Conservation (phyloP, 2,329 filamentous ascomycete species). For the Tolypocladium album region DNA sequence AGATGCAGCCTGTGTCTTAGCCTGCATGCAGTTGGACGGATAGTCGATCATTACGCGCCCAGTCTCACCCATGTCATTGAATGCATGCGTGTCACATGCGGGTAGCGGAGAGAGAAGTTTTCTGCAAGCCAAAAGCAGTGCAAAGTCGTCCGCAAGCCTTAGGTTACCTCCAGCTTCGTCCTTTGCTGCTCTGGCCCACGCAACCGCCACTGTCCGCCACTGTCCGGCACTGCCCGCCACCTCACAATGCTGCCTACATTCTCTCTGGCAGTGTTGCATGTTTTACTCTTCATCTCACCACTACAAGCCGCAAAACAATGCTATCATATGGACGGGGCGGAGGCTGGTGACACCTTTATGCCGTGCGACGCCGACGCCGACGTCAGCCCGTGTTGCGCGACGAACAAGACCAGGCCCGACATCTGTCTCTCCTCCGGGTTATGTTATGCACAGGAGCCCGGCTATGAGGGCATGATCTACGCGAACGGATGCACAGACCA, state of each 20-base stretch:
- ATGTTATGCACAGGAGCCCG: constrained; percentile 8
- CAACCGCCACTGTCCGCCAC: background rate
- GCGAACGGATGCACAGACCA: constrained; percentile 11
- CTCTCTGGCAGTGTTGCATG: background rate
- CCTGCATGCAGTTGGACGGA: background rate
- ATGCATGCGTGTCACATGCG: background rate
- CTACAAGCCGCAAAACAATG: constrained; percentile 21
- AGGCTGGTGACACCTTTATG: background rate
- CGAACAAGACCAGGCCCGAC: constrained; percentile 7
- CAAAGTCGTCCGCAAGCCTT: background rate
- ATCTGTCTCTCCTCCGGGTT: constrained; percentile 11
- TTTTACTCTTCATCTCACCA: background rate
- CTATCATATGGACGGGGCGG: constrained; percentile 6
- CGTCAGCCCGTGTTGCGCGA: constrained; percentile 10
- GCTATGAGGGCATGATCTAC: constrained; percentile 8
- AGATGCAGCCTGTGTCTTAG: background rate
- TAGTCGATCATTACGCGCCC: background rate
- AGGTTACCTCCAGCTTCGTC: background rate
- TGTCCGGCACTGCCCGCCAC: background rate
- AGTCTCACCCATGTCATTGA: background rate
- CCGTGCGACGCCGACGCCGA: constrained; percentile 9
- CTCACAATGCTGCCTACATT: background rate
- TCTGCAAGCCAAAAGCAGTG: background rate
- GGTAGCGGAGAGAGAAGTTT: background rate
- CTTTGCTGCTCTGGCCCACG: background rate